These are phyloP conservation scores for Pelargonium citronellum DNA, from an alignment of 441 rosid species.

Conservation along the genomic window DNA sequence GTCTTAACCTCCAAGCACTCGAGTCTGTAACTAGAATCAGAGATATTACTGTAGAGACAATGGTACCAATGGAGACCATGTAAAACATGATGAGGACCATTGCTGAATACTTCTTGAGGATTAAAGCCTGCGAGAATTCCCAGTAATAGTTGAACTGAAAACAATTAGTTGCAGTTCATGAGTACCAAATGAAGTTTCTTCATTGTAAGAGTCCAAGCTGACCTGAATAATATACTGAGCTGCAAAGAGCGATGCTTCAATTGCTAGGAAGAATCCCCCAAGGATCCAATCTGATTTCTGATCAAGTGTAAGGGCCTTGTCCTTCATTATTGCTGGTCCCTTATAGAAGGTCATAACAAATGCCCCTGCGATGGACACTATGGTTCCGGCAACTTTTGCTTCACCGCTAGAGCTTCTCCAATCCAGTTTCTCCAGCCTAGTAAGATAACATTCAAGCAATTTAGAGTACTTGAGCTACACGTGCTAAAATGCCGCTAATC, in stretches of 20 bases:
- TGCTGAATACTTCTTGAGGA: conserved; percentile 37
- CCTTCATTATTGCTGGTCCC: background rate
- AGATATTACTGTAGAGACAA: conserved; percentile 29
- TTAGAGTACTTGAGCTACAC: background rate
- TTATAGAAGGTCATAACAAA: background rate
- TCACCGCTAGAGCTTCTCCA: background rate
- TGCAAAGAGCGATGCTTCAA: background rate
- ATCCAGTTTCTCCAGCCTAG: background rate
- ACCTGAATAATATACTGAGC: background rate
- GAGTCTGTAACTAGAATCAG: conserved; percentile 31
- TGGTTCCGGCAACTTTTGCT: background rate
- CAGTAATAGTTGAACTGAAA: background rate
- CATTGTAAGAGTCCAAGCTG: background rate
- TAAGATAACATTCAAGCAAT: background rate
- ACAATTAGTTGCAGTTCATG: too few species aligned
- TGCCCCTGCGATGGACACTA: background rate
- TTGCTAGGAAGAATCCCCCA: conserved; percentile 29
- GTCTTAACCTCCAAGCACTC: conserved; percentile 37
- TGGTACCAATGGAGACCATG: conserved; percentile 20
- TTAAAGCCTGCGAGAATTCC: conserved; percentile 27
- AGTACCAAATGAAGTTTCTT: too few species aligned
- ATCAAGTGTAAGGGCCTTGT: background rate
- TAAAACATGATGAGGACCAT: conserved; percentile 31
- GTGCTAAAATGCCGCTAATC: background rate
- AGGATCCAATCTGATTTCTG: conserved; percentile 21